Base-by-base conservation (phyloP, 2,329 filamentous ascomycete genomes). In the Penicillium digitatum region DNA sequence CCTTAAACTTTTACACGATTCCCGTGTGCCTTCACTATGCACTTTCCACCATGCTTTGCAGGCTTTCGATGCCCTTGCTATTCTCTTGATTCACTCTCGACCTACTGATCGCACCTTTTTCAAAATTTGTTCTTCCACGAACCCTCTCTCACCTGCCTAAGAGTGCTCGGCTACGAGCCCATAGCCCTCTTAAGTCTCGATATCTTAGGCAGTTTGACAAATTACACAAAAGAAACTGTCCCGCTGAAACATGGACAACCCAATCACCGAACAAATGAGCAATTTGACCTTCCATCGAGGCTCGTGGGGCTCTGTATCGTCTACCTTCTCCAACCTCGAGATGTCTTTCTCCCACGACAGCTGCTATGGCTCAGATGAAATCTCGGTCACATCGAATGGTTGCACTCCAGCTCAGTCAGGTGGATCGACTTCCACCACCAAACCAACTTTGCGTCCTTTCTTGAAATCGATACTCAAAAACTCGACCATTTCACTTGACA, bases 301-400 rank as follows among this genome's bases (percentile, higher is more conserved):
- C 55, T 70, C 68, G 31, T 74, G 71, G 71, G 69, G 73, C 52
- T 72, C 71, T 47, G 64, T 72, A 45, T 72, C 72, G 20, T 72
- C 72, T 44, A 61, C 66, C 16, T 71, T 73, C 29, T 69, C 69
- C 24, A 63, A 67, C 24, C 64, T 73, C n/a, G 71, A 74, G 29
- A 63, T 70, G 32, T 73, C 72, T 14, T 58, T 72, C 26, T 72
- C 70, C 29, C 72, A 72, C 34, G 72, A 74, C 64, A 74, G 71
- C 47, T 72, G 69, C 48, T 74, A 73, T 60, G 69, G 66, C 45
- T 74, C 72, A 12, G 72, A 74, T 54, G 71, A 72, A 52, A 54
- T 70, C 24, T 73, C 72, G 20, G 62, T 69, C 55, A 61, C 66
- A 14, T 71, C 71, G n/a, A 66, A 62, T 24, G 62, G 62, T 38